Percentiles rank a stretch among this genome's conserved stretches.
These are phyloP conservation scores for Cercospora sp. DNA, from an alignment of 2,329 filamentous ascomycete species.

Conservation along the genomic window DNA sequence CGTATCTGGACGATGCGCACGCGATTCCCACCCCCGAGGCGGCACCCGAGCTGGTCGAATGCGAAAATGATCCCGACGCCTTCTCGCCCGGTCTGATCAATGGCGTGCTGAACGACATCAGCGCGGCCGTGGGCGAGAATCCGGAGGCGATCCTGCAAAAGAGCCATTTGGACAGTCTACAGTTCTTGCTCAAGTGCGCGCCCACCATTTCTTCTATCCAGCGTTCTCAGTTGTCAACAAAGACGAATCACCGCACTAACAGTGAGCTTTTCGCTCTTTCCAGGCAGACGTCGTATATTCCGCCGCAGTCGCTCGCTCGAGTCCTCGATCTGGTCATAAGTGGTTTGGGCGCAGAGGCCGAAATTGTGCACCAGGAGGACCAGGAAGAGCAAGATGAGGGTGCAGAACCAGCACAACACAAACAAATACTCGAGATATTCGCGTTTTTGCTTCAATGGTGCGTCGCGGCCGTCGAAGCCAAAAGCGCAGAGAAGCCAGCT, in stretches of 20 bases:
- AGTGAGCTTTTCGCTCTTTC: constrained; percentile 64
- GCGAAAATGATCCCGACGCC: constrained; percentile 85
- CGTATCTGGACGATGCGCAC: constrained; percentile 90
- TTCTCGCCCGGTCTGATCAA: constrained; percentile 79
- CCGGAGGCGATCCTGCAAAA: constrained; percentile 82
- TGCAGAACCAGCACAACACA: constrained; percentile 66
- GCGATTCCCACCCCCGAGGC: constrained; percentile 84
- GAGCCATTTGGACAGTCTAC: constrained; percentile 83
- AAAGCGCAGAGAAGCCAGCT: constrained; percentile 77
- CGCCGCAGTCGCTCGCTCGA: constrained; percentile 82
- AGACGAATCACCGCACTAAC: constrained; percentile 48
- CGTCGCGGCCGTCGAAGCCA: constrained; percentile 88
- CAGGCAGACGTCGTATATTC: constrained; percentile 78
- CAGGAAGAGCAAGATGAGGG: constrained; percentile 66
- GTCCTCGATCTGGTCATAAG: constrained; percentile 82
- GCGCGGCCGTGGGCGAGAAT: constrained; percentile 88
- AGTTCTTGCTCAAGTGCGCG: constrained; percentile 94
- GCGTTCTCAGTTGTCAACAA: constrained; percentile 34
- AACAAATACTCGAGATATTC: constrained; percentile 88
- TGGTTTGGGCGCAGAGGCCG: constrained; percentile 73
- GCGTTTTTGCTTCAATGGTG: constrained; percentile 95
- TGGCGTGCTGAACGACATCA: constrained; percentile 82
- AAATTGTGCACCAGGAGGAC: constrained; percentile 83
- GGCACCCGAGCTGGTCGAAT: constrained; percentile 78
- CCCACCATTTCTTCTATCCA: constrained; percentile 52